Evolutionary conservation across 768 basidiomycete genomes (phyloP), one percentile per base, ranked within the genome.

Genomic region (Lyophyllum semitale): DNA sequence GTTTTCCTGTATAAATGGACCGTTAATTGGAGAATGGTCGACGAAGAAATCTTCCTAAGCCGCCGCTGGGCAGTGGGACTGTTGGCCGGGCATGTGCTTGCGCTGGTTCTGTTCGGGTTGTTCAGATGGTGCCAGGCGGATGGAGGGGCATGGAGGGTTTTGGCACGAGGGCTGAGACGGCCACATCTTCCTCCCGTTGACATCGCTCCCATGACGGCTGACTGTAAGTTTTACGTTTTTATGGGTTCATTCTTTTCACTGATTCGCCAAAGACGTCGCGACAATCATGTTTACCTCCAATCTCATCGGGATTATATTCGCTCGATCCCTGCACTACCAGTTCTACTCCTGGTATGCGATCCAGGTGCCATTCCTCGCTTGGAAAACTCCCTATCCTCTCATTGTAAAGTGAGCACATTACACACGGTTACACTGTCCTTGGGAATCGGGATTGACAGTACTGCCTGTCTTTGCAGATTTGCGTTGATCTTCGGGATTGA

Each of bases 261-360:
- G 32, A 66, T 54, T 12, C 46, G 51, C 26, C 42, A 35, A 22
- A 96, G 95, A 90, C 63, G 78, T 89, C 48, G 81, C 86, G 18
- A 90, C 89, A 1, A 78, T 94, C 22, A 77, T 98, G 5, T 93
- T 93, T 76, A 95, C 93, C 1, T 90, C 90, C 15, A 98, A 98
- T 66, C 68, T 98, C 35, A 87, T 97, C 49, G 97, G 97, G 17
- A 89, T 98, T 32, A 59, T 91, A 7, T 97, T 92, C 68, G 93
- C 97, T 20, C 85, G 97, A 18, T 98, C 96, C 9, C 74, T 99
- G 41, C 97, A 99, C 68, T 98, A 98, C 68, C 97, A 99, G 62
- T 99, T 99, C 71, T 97, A 97, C 69, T 87, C 91, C 5, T 99
- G 97, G 97, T 98, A 98, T 68, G 92, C 89, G 9, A 88, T 91